These are phyloP conservation scores for Thelonectria rubi DNA, from an alignment of 2,329 filamentous ascomycete genomes.

Conservation along the genomic window DNA sequence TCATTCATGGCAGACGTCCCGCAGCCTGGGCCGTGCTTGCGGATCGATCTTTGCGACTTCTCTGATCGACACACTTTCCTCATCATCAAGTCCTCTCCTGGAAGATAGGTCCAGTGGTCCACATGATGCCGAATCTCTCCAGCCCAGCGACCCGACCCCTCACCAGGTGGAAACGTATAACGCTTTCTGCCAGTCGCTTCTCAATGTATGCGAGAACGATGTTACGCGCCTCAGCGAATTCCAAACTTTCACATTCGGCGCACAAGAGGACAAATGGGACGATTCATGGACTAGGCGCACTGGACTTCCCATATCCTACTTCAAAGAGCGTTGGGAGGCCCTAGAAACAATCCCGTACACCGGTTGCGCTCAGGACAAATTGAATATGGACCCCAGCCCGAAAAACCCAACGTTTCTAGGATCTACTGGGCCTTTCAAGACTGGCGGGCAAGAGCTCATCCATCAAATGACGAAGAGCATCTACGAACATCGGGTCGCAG, in stretches of 20 bases:
- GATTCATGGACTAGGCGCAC: background rate
- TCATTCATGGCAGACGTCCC: background rate
- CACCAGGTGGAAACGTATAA: constrained; percentile 13
- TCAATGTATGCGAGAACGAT: background rate
- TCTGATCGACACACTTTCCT: background rate
- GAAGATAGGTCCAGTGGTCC: too few relatives aligned
- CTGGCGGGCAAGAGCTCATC: background rate
- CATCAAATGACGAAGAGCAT: background rate
- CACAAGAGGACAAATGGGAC: background rate
- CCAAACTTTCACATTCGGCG: background rate
- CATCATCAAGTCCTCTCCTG: background rate
- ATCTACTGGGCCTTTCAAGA: background rate
- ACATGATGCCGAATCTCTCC: background rate
- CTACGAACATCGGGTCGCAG: background rate
- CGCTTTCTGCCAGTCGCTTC: constrained; percentile 14
- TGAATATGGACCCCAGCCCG: background rate
- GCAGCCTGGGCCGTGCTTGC: background rate
- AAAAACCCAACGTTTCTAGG: background rate
- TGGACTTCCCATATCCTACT: background rate
- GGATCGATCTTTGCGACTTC: background rate
- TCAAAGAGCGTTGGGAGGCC: background rate
- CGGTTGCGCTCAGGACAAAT: background rate
- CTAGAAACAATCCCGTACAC: background rate
- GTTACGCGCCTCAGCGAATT: background rate
- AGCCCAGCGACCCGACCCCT: constrained; percentile 1